Conservation (phyloP, 257 asterid genomes). For the Apocynum venetum region DNA sequence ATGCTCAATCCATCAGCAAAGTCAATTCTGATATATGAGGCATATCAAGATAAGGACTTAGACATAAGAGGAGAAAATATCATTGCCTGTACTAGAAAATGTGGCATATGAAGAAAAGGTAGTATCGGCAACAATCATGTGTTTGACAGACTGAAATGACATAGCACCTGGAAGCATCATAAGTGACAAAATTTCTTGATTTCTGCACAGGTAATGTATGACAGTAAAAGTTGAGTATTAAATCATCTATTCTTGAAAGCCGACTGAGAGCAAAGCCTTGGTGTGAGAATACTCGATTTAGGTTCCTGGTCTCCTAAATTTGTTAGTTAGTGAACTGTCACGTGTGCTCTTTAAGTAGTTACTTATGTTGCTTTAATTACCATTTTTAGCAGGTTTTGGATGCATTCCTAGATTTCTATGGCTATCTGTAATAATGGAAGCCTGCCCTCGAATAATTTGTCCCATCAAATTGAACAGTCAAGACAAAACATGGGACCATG, state of each 20-base stretch:
- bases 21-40: neutral
- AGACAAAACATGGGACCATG: neutral
- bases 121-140: neutral
- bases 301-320: too few relatives aligned
- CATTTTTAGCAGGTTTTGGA: neutral
- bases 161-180: neutral
- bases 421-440: neutral
- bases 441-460: neutral
- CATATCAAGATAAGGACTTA: neutral
- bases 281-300: neutral
- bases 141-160: neutral
- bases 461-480: neutral
- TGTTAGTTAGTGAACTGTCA: neutral
- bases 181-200: neutral
- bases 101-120: neutral
- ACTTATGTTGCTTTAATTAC: too few relatives aligned
- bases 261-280: neutral
- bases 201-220: neutral
- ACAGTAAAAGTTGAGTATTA: neutral
- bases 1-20: neutral
- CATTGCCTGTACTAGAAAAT: neutral
- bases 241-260: neutral
- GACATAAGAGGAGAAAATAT: neutral
- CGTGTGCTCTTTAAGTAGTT: too few relatives aligned
- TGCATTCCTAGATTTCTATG: neutral